Conservation (phyloP, 2,329 filamentous ascomycete species). For the Nannizziopsis arthrosporioides region DNA sequence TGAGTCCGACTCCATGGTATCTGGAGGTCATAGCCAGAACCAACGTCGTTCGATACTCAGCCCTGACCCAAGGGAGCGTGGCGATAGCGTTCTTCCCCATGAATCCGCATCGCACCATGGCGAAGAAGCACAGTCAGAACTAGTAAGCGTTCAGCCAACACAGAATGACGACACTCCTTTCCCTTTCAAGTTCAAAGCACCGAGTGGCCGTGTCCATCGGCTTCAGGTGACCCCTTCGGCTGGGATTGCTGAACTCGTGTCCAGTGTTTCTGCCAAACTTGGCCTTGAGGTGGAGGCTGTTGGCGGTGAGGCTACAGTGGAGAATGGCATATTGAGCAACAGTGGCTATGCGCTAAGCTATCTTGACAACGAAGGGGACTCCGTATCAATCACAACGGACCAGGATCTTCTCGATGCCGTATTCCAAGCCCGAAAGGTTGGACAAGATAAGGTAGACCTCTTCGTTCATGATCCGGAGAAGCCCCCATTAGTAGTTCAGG, state of each 20-base stretch:
- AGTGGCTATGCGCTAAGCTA: slow-evolving; percentile 88
- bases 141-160: slow-evolving; percentile 46
- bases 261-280: slow-evolving; percentile 69
- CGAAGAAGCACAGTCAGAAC: slow-evolving; percentile 59
- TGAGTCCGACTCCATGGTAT: slow-evolving; percentile 92
- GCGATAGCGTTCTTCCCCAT: slow-evolving; percentile 78
- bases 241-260: slow-evolving; percentile 68
- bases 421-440: slow-evolving; percentile 62
- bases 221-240: slow-evolving; percentile 71
- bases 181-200: slow-evolving; percentile 98
- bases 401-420: slow-evolving; percentile 87
- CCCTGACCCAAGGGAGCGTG: slow-evolving; percentile 60
- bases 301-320: slow-evolving; percentile 65
- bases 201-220: slow-evolving; percentile 84
- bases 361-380: slow-evolving; percentile 91
- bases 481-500: slow-evolving; percentile 60
- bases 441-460: slow-evolving; percentile 86
- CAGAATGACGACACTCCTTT: slow-evolving; percentile 61
- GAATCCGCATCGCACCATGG: slow-evolving; percentile 93
- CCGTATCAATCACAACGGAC: slow-evolving; percentile 91
- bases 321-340: slow-evolving; percentile 64
- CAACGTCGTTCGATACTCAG: slow-evolving; percentile 68
- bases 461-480: slow-evolving; percentile 91
- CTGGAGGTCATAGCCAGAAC: slow-evolving; percentile 63
- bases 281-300: slow-evolving; percentile 71